These are phyloP conservation scores for Candida adriatica DNA, from an alignment of 805 yeast species.

Conservation along the genomic window DNA sequence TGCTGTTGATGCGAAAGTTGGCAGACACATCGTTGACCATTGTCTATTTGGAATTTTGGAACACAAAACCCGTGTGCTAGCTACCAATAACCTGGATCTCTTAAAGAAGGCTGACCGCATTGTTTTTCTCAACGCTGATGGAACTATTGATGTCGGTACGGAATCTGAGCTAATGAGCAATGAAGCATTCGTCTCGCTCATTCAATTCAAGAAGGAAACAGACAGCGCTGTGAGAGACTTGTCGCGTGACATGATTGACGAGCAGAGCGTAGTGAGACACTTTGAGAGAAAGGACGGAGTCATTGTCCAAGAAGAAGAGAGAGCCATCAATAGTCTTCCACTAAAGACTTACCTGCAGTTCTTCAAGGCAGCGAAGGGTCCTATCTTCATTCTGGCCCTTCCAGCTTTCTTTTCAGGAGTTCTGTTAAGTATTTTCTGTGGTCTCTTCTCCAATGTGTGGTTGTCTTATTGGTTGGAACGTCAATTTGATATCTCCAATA, in stretches of 20 bases:
- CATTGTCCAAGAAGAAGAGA: slow-evolving; percentile 25
- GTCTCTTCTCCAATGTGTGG: slow-evolving; percentile 65
- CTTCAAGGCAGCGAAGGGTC: slow-evolving; percentile 30
- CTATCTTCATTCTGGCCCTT: too few species aligned
- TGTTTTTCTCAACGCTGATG: slow-evolving; percentile 54
- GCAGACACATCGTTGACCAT: slow-evolving; percentile 61
- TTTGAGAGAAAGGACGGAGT: slow-evolving; percentile 11
- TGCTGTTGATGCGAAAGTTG: slow-evolving; percentile 73
- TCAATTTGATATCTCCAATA: slow-evolving; percentile 37
- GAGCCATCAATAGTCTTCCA: slow-evolving; percentile 32
- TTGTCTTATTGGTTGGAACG: slow-evolving; percentile 65
- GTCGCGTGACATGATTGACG: too few species aligned
- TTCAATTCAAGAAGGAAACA: slow-evolving; percentile 36
- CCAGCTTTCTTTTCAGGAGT: too few species aligned
- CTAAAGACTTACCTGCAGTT: slow-evolving; percentile 29
- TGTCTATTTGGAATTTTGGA: slow-evolving; percentile 54
- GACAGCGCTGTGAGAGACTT: too few species aligned
- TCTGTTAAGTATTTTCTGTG: too few species aligned
- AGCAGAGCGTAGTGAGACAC: neutral
- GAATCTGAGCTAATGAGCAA: slow-evolving; percentile 45
- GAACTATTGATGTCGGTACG: slow-evolving; percentile 58
- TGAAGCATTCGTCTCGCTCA: slow-evolving; percentile 39
- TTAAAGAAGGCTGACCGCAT: slow-evolving; percentile 61
- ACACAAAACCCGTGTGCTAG: slow-evolving; percentile 67
- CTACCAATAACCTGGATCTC: slow-evolving; percentile 75